These are phyloP conservation scores for Suillus spraguei DNA, from an alignment of 768 basidiomycete genomes.

Conservation along the genomic window DNA sequence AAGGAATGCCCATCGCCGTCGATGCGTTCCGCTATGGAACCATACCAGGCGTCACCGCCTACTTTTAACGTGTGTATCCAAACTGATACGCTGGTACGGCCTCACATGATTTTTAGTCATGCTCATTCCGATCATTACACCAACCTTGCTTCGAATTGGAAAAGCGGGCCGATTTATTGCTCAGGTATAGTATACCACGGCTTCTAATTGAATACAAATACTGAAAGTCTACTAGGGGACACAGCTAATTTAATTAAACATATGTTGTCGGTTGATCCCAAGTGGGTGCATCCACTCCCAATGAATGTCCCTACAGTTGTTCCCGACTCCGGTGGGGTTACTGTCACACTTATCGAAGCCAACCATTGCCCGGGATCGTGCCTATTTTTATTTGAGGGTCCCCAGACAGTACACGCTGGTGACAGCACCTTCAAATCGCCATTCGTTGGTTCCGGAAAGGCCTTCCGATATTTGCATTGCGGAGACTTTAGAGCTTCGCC, in stretches of 20 bases:
- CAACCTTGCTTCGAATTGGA: slow-evolving; percentile 86
- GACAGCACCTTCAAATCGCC: slow-evolving; percentile 76
- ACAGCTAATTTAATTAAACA: slow-evolving; percentile 92
- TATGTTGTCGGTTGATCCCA: slow-evolving; percentile 85
- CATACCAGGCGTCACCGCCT: slow-evolving; percentile 88
- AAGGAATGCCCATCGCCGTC: slow-evolving; percentile 97
- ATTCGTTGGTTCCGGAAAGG: slow-evolving; percentile 65
- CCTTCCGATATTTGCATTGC: slow-evolving; percentile 92
- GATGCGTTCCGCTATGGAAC: slow-evolving; percentile 95
- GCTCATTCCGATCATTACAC: slow-evolving; percentile 99
- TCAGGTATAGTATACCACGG: slow-evolving; percentile 46
- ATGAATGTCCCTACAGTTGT: slow-evolving; percentile 75
- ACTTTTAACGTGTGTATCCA: slow-evolving; percentile 77
- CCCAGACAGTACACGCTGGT: slow-evolving; percentile 86
- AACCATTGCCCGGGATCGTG: slow-evolving; percentile 99
- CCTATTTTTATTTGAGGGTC: slow-evolving; percentile 92
- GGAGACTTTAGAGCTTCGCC: slow-evolving; percentile 94
- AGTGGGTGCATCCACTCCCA: slow-evolving; percentile 89
- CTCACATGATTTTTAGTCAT: slow-evolving; percentile 55
- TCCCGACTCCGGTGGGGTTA: slow-evolving; percentile 83
- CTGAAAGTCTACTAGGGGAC: slow-evolving; percentile 44
- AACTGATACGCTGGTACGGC: not conserved
- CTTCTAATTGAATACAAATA: not conserved
- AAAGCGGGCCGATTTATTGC: slow-evolving; percentile 93
- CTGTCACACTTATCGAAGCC: slow-evolving; percentile 93